phyloP scores from a whole-genome alignment of 768 basidiomycete species.

The Porpolomopsis calyptriformis region DNA sequence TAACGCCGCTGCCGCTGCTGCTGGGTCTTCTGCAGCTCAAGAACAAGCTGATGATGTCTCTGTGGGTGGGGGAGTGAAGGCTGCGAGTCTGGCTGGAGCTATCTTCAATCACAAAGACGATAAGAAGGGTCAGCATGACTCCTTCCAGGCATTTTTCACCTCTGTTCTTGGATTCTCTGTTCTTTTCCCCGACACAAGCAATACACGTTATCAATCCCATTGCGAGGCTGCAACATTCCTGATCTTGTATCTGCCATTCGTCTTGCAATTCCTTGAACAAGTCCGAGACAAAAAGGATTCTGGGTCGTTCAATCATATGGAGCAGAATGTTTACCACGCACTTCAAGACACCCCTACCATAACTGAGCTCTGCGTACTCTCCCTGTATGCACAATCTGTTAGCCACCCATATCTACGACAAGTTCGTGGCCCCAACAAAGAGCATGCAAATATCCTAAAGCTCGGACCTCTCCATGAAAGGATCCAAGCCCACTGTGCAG shows the following conservation, averaged over 20 bases:
- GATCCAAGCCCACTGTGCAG: slow-evolving; percentile 10
- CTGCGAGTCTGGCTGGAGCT: too few relatives aligned
- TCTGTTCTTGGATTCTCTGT: too few relatives aligned
- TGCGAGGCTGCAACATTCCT: slow-evolving; percentile 19
- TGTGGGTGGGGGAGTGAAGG: too few relatives aligned
- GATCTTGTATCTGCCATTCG: slow-evolving; percentile 15
- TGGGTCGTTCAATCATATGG: slow-evolving; percentile 22
- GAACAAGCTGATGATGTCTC: too few relatives aligned
- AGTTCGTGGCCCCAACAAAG: slow-evolving; percentile 9
- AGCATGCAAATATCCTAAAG: slow-evolving; percentile 16
- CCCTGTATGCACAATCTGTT: slow-evolving; percentile 16
- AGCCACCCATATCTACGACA: slow-evolving; percentile 19
- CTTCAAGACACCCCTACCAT: slow-evolving; percentile 19
- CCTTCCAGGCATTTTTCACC: too few relatives aligned
- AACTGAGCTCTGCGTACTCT: slow-evolving; percentile 19
- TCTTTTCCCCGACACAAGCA: too few relatives aligned
- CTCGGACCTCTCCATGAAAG: slow-evolving; percentile 17
- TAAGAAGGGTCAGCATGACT: too few relatives aligned
- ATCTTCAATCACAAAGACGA: too few relatives aligned
- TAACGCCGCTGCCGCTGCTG: too few relatives aligned
- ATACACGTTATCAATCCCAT: slow-evolving; percentile 24
- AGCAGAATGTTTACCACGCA: too few relatives aligned
- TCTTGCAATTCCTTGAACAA: slow-evolving; percentile 18
- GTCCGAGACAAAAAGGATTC: slow-evolving; percentile 22
- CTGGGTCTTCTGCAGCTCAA: too few relatives aligned